Evolutionary conservation across 83 land plant species (phyloP).

Genomic region (Picea mariana): DNA sequence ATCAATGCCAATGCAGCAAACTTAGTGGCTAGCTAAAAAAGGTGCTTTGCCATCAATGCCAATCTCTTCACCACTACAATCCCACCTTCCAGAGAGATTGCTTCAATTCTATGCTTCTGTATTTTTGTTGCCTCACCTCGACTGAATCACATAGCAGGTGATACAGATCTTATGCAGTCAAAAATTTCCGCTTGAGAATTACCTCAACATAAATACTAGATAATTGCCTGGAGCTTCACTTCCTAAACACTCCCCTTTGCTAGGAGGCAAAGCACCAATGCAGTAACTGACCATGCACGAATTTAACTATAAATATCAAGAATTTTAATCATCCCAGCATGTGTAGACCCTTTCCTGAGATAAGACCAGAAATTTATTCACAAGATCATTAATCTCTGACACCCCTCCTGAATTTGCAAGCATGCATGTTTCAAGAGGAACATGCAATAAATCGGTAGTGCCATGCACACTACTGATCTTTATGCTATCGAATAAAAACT

Average conservation of each 20-base stretch:
- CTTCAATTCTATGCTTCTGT: background rate
- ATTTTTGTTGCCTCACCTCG: background rate
- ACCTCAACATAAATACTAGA: background rate
- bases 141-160: constrained; percentile 7
- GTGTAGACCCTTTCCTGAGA: background rate
- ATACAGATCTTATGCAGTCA: background rate
- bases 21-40: constrained; percentile 18
- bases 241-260: too few relatives aligned
- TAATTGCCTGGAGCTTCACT: background rate
- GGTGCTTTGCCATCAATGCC: constrained; percentile 5
- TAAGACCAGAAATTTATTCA: background rate
- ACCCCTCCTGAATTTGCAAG: background rate
- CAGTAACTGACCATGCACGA: background rate
- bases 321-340: background rate
- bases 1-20: background rate
- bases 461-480: background rate
- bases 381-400: background rate
- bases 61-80: background rate
- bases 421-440: background rate
- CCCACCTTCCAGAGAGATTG: constrained; percentile 9
- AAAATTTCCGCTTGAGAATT: background rate
- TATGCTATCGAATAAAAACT: too few relatives aligned
- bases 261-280: background rate
- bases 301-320: background rate
- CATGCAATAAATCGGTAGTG: background rate